These are phyloP conservation scores for Coemansia sp. DNA, from an alignment of 192 early-diverging fungal species.

Conservation along the genomic window DNA sequence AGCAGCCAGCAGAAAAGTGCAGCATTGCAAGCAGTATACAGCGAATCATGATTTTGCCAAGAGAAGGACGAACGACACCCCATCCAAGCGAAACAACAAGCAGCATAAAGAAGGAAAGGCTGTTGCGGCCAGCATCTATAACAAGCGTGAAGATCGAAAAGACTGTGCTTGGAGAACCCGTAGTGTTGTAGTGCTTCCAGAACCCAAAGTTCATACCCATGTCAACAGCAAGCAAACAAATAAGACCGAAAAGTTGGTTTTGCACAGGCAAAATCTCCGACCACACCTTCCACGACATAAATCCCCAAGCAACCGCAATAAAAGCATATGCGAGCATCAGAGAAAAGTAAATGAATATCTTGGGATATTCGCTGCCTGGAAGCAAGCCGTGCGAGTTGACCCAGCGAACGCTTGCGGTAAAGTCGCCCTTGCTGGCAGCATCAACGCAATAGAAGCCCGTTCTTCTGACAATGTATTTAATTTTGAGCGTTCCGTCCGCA, in stretches of 20 bases:
- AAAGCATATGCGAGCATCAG: slow-evolving; percentile 72
- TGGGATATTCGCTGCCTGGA: slow-evolving; percentile 86
- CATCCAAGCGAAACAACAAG: slow-evolving; percentile 94
- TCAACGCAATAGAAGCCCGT: slow-evolving; percentile 88
- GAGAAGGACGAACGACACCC: slow-evolving; percentile 90
- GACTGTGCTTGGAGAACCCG: slow-evolving; percentile 60
- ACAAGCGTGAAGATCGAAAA: slow-evolving; percentile 75
- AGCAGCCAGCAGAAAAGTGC: slow-evolving; percentile 85
- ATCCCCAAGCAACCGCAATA: slow-evolving; percentile 77
- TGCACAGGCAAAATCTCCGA: slow-evolving; percentile 89
- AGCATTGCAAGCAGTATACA: slow-evolving; percentile 71
- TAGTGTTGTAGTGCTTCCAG: slow-evolving; percentile 70
- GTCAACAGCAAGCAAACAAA: slow-evolving; percentile 83
- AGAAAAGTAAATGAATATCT: slow-evolving; percentile 80
- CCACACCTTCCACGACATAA: slow-evolving; percentile 78
- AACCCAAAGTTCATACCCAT: slow-evolving; percentile 91
- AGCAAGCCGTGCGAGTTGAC: slow-evolving; percentile 80
- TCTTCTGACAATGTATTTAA: slow-evolving; percentile 65
- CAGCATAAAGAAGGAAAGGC: slow-evolving; percentile 94
- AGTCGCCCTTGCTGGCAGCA: slow-evolving; percentile 42
- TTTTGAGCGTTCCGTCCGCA: slow-evolving; percentile 34
- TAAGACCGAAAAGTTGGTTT: slow-evolving; percentile 83
- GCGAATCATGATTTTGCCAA: slow-evolving; percentile 87
- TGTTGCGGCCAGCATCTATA: slow-evolving; percentile 86
- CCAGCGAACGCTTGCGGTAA: slow-evolving; percentile 64